Evolutionary conservation across 352 stramenopile genomes (phyloP).

Genomic region (Pythium dissotocum): DNA sequence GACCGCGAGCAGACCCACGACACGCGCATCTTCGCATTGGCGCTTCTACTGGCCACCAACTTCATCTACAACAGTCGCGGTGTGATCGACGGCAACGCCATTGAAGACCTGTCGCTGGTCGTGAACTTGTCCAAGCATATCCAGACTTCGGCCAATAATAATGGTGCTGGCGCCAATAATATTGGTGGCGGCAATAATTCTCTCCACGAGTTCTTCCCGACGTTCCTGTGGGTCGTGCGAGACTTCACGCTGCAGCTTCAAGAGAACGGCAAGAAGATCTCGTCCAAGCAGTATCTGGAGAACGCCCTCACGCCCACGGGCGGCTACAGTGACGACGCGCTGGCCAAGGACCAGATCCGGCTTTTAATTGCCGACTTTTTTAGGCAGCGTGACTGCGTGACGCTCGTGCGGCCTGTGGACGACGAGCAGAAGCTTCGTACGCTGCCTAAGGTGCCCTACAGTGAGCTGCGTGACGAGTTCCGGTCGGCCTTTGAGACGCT

Average conservation of each 20-base stretch:
- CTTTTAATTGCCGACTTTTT: conserved; percentile 82
- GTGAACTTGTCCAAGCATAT: conserved; percentile 92
- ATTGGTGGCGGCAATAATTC: conserved; percentile 32
- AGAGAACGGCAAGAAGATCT: conserved; percentile 87
- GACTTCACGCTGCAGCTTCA: conserved; percentile 89
- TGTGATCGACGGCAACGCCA: conserved; percentile 88
- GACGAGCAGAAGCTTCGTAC: conserved; percentile 83
- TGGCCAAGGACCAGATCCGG: conserved; percentile 83
- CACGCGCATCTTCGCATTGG: conserved; percentile 89
- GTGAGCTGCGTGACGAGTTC: conserved; percentile 85
- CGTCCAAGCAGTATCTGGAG: conserved; percentile 88
- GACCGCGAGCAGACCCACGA: conserved; percentile 89
- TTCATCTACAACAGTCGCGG: conserved; percentile 93
- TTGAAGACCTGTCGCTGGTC: conserved; percentile 90
- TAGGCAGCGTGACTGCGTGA: conserved; percentile 86
- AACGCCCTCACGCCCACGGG: conserved; percentile 81
- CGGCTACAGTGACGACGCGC: conserved; percentile 74
- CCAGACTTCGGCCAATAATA: conserved; percentile 55
- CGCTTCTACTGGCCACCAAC: conserved; percentile 79
- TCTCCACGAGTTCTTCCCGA: conserved; percentile 85
- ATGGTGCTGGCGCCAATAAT: conserved; percentile 19
- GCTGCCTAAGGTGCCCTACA: conserved; percentile 67
- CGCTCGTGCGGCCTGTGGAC: conserved; percentile 85
- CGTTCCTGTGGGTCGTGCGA: conserved; percentile 89
- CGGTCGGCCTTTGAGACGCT: conserved; percentile 68